These are phyloP conservation scores for Candida nanaspora DNA, from an alignment of 805 yeast species.

Conservation along the genomic window DNA sequence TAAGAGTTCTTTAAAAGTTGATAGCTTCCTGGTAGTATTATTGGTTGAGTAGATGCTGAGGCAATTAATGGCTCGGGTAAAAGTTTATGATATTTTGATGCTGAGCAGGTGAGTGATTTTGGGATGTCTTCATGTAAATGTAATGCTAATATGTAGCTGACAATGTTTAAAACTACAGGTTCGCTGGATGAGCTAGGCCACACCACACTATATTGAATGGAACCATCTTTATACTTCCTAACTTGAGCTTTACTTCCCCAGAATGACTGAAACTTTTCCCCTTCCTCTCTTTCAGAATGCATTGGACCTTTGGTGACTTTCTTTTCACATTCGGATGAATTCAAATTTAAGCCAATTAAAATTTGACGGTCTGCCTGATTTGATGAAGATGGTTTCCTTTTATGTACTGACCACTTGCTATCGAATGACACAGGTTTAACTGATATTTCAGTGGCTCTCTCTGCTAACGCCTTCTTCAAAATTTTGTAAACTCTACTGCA, in stretches of 20 bases:
- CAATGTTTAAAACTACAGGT: conserved; percentile 59
- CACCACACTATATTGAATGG: conserved; percentile 83
- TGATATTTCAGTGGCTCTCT: conserved; percentile 33
- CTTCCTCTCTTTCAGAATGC: conserved; percentile 48
- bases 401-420: conserved; percentile 33
- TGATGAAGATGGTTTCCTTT: conserved; percentile 42
- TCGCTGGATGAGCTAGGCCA: conserved; percentile 60
- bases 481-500: conserved; percentile 54
- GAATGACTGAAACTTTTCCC: conserved; percentile 65
- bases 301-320: conserved; percentile 83
- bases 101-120: conserved; percentile 28
- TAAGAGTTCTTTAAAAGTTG: conserved; percentile 41
- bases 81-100: conserved; percentile 38
- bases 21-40: conserved; percentile 33
- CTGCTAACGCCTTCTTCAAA: conserved; percentile 50
- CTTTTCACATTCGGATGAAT: conserved; percentile 70
- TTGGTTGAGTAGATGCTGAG: conserved; percentile 43
- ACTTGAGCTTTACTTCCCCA: conserved; percentile 88
- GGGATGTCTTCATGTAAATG: conserved; percentile 48
- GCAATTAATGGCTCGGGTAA: conserved; percentile 56
- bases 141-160: conserved; percentile 51
- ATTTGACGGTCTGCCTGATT: conserved; percentile 20
- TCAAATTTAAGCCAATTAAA: conserved; percentile 58
- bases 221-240: conserved; percentile 89
- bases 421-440: conserved; percentile 14